These are phyloP conservation scores for Aspergillus floridensis DNA, from an alignment of 2,329 filamentous ascomycete genomes.

Conservation along the genomic window DNA sequence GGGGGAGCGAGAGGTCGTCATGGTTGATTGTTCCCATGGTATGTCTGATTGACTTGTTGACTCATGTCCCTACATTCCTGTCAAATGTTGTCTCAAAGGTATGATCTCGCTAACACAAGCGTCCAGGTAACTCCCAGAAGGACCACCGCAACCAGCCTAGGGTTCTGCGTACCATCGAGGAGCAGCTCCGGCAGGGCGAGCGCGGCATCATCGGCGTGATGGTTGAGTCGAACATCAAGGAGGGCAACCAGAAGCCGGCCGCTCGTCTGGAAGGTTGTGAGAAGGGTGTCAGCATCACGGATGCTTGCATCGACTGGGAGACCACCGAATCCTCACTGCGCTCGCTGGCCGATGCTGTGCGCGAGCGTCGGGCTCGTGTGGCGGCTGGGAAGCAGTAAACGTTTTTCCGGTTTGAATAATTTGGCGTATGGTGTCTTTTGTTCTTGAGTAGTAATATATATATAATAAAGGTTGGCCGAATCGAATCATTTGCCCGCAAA, in stretches of 20 bases:
- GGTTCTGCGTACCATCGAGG: conserved; percentile 74
- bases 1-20: conserved; percentile 80
- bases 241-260: conserved; percentile 78
- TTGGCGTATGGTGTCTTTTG: not conserved
- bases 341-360: conserved; percentile 75
- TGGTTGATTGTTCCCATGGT: conserved; percentile 95
- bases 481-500: not conserved
- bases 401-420: not conserved
- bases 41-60: not conserved
- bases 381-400: not conserved
- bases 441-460: not conserved
- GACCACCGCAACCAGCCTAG: conserved; percentile 95
- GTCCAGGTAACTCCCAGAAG: conserved; percentile 78
- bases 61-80: no score
- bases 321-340: conserved; percentile 76
- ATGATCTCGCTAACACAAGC: not conserved
- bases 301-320: conserved; percentile 94
- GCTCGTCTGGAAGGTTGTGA: conserved; percentile 75
- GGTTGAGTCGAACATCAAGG: conserved; percentile 96
- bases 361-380: conserved; percentile 35
- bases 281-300: conserved; percentile 90
- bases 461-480: not conserved
- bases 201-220: conserved; percentile 88
- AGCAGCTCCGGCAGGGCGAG: conserved; percentile 84
- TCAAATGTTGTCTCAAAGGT: no score